phyloP scores from a whole-genome alignment of 768 basidiomycete species.

The Trametes villosa region DNA sequence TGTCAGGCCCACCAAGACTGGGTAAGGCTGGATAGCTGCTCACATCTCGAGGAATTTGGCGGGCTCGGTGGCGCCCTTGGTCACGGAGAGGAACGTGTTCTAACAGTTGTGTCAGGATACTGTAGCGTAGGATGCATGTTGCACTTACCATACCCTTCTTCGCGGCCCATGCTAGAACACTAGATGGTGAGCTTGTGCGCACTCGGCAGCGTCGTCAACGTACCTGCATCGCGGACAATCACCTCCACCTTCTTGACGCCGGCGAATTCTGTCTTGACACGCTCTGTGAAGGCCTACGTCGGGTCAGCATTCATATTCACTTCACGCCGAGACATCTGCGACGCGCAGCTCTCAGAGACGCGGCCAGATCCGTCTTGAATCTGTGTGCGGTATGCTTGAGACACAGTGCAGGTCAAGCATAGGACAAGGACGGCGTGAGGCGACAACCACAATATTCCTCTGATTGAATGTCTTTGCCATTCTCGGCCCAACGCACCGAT shows the following conservation, averaged over 20 bases:
- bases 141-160: conserved; percentile 76
- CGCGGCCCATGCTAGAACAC: conserved; percentile 69
- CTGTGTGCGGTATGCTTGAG: no score
- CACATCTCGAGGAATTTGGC: conserved; percentile 89
- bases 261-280: conserved; percentile 66
- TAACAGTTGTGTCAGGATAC: not conserved
- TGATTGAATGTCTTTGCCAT: no score
- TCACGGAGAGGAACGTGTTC: conserved; percentile 84
- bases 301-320: no score
- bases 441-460: no score
- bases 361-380: no score
- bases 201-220: not conserved
- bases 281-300: conserved; percentile 68
- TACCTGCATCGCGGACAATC: conserved; percentile 75
- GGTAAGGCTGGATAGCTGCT: conserved; percentile 22
- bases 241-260: conserved; percentile 71
- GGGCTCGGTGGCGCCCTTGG: conserved; percentile 80
- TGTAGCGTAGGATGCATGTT: not conserved
- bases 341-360: no score
- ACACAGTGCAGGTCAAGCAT: no score
- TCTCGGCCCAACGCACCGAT: no score
- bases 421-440: no score
- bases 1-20: not conserved
- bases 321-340: no score
- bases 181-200: no score